Evolutionary conservation across 1,284 basidiomycete species (phyloP).

Genomic region (Naganishia sp.): DNA sequence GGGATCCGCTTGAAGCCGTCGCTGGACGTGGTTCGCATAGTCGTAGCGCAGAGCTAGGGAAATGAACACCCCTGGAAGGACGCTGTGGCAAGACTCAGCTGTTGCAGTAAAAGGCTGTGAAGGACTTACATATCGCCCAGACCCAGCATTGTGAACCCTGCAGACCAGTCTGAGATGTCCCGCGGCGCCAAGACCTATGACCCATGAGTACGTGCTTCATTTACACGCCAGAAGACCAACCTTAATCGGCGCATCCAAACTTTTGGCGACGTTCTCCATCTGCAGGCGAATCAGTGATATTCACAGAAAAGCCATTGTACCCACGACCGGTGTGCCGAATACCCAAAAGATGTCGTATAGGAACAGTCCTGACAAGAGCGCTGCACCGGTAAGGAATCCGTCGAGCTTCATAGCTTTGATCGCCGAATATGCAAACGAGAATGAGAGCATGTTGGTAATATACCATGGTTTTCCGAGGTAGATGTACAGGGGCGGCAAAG

Average conservation of each 20-base stretch:
- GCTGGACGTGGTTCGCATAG: constrained; percentile 55
- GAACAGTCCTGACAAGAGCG: constrained; percentile 78
- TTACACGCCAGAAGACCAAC: constrained; percentile 31
- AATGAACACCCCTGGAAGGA: constrained; percentile 86
- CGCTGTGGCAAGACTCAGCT: constrained; percentile 61
- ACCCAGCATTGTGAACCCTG: constrained; percentile 87
- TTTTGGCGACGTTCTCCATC: constrained; percentile 90
- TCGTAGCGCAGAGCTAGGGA: constrained; percentile 88
- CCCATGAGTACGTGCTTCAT: neutral
- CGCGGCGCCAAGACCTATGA: constrained; percentile 71
- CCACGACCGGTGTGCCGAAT: constrained; percentile 62
- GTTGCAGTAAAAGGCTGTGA: constrained; percentile 37
- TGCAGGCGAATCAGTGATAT: constrained; percentile 7
- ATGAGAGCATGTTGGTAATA: constrained; percentile 75
- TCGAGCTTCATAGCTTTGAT: constrained; percentile 82
- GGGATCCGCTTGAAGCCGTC: constrained; percentile 40
- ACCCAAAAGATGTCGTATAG: constrained; percentile 81
- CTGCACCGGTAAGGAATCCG: constrained; percentile 82
- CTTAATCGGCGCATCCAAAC: constrained; percentile 92
- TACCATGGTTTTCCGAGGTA: constrained; percentile 67
- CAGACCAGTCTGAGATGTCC: constrained; percentile 58
- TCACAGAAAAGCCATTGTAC: neutral
- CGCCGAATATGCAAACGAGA: constrained; percentile 82
- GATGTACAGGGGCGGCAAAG: constrained; percentile 70
- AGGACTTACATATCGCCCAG: constrained; percentile 67